phyloP scores from a whole-genome alignment of 1,284 basidiomycete genomes.

The Ceratobasidium sp. region DNA sequence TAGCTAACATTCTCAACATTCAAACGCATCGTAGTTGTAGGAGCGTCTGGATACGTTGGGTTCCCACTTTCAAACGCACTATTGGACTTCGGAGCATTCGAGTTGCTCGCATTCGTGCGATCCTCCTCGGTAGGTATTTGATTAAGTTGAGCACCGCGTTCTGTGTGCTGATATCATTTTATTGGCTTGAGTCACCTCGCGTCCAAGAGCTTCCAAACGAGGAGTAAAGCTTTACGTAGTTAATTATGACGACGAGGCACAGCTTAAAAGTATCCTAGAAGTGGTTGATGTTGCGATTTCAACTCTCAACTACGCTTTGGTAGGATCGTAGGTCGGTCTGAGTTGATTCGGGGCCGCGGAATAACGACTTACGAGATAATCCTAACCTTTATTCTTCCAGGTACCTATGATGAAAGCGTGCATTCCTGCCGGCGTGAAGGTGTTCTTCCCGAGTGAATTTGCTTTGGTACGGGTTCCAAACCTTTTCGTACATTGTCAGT shows the following conservation, averaged over 20 bases:
- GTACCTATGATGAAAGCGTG: conserved; percentile 20
- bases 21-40: conserved; percentile 22
- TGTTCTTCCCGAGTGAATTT: conserved; percentile 42
- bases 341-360: no score
- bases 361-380: not conserved
- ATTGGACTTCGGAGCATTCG: conserved; percentile 7
- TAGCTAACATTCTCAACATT: not conserved
- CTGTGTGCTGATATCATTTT: not conserved
- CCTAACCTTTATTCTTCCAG: not conserved
- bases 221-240: conserved; percentile 6
- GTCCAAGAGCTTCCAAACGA: conserved; percentile 19
- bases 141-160: not conserved
- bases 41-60: conserved; percentile 33
- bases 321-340: conserved; percentile 14
- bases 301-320: conserved; percentile 19
- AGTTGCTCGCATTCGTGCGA: conserved; percentile 21
- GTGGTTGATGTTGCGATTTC: conserved; percentile 22
- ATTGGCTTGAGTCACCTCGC: conserved; percentile 3
- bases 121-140: conserved; percentile 6
- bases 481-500: not conserved
- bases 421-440: not conserved
- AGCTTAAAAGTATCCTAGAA: conserved; percentile 5
- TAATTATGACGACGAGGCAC: conserved; percentile 18
- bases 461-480: not conserved
- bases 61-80: conserved; percentile 17